Base-by-base conservation (phyloP, 371 early-diverging fungal species). In the Furculomyces boomerangus region DNA sequence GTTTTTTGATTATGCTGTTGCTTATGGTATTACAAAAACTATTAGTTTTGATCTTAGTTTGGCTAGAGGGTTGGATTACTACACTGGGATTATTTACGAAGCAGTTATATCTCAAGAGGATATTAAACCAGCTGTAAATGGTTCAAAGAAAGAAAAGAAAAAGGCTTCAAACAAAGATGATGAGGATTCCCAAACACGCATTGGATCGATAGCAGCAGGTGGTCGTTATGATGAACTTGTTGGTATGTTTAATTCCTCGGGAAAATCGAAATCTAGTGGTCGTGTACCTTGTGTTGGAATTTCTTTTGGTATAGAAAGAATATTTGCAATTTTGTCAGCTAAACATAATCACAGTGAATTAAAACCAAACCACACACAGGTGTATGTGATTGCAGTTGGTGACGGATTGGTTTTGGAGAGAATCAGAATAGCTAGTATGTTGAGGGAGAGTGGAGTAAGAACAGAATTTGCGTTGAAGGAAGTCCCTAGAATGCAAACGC, bases 11-110 rank as follows among this genome's bases (percentile, higher is more conserved):
- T 98, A 90, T 72, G 73, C 94, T 52, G 78, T 80, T 27, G 73
- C 90, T n/a, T 84, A 88, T 58, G 78, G 79, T 8, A 80, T 93
- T 24, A 62, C 69, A 20, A 71, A 83, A 39, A 74, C 75, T 48
- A 77, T 90, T 49, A 82, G 86, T 1, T 88, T 99, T 62, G 99
- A 99, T 71, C 73, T 99, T 49, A 85, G 86, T 57, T 76, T 99
- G 58, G 98, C 99, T 16, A 78, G 99, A 57, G 99, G 99, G 20
- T 70, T 98, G 46, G 98, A 98, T 66, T 99, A 99, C 68, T 99
- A 99, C 74, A 99, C 99, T 24, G 99, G 99, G 30, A 81, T 98
- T 54, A 96, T 99, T 60, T 91, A 97, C 66, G 99, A 99, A 71
- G 99, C 94, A 14, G 86, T 93, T 20, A 77, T 91, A 32, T 77